phyloP scores from a whole-genome alignment of 2,329 filamentous ascomycete species.

The Dryadomyces quercivorus region DNA sequence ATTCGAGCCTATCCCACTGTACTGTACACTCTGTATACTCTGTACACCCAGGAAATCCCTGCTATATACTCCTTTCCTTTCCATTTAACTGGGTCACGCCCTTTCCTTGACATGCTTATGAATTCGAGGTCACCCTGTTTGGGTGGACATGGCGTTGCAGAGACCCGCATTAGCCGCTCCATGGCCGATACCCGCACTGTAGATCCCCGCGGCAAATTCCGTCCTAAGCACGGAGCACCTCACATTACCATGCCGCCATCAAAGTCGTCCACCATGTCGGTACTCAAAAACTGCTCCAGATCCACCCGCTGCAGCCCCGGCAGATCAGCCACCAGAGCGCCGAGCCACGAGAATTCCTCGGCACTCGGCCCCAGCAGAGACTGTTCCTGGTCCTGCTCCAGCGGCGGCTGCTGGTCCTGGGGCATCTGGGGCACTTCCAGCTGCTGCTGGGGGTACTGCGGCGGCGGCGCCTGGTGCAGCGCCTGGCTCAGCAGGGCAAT shows the following conservation, averaged over 20 bases:
- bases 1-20: too few species aligned
- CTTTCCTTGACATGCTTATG: too few species aligned
- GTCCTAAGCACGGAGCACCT: background rate
- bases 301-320: constrained; percentile 30
- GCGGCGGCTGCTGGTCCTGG: constrained; percentile 5
- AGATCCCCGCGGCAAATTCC: too few species aligned
- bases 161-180: too few species aligned
- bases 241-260: background rate
- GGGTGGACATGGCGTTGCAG: too few species aligned
- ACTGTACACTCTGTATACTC: background rate
- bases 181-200: too few species aligned
- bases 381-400: constrained; percentile 12
- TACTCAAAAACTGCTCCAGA: constrained; percentile 26
- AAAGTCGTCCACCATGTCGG: constrained; percentile 6
- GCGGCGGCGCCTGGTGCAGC: constrained; percentile 11
- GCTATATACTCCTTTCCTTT: too few species aligned
- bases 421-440: background rate
- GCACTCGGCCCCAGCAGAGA: constrained; percentile 11
- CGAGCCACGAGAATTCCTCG: constrained; percentile 28
- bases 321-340: constrained; percentile 29
- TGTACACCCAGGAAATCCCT: too few species aligned
- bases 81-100: too few species aligned
- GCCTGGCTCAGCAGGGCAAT: constrained; percentile 22
- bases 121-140: too few species aligned
- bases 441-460: background rate